A percentile compares a stretch with the other conserved stretches of the same genome.
Evolutionary conservation across 139 green algal genomes (phyloP).

Genomic region (Desmodesmus armatus): DNA sequence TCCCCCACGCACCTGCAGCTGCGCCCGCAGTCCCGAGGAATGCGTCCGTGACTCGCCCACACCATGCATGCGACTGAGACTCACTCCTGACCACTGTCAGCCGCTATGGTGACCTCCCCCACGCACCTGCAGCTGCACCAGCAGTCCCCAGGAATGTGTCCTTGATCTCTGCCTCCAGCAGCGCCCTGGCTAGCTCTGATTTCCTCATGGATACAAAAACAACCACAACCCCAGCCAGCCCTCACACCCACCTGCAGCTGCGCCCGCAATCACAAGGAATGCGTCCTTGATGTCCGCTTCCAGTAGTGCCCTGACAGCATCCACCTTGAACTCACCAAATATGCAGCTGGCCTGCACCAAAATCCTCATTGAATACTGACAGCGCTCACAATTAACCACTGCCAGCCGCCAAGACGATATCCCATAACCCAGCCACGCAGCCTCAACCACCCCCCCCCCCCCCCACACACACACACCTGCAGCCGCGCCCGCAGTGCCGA

Average conservation of each 20-base stretch:
- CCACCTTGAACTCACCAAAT: no score
- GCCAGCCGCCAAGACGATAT: no score
- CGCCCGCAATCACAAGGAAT: constrained; percentile 70
- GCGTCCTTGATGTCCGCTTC: constrained; percentile 85
- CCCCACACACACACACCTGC: constrained; percentile 49
- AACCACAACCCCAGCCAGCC: no score
- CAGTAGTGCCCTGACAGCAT: constrained; percentile 64
- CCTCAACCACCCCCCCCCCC: no score
- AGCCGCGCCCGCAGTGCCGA: constrained; percentile 72
- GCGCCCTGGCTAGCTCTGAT: background rate
- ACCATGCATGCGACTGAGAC: no score
- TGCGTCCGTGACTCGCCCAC: constrained; percentile 81
- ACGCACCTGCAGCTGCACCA: constrained; percentile 61
- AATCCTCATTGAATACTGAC: background rate
- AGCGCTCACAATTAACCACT: no score
- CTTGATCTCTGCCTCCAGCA: constrained; percentile 87
- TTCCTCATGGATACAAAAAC: no score
- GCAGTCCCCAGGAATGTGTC: constrained; percentile 78
- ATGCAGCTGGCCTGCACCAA: background rate
- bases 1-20: constrained; percentile 51
- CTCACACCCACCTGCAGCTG: constrained; percentile 55
- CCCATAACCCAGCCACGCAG: background rate
- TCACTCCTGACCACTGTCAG: no score
- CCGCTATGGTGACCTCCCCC: no score
- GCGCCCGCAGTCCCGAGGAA: constrained; percentile 73